Base-by-base conservation (phyloP, 208 protist species). In the Blechomonas ayalai region DNA sequence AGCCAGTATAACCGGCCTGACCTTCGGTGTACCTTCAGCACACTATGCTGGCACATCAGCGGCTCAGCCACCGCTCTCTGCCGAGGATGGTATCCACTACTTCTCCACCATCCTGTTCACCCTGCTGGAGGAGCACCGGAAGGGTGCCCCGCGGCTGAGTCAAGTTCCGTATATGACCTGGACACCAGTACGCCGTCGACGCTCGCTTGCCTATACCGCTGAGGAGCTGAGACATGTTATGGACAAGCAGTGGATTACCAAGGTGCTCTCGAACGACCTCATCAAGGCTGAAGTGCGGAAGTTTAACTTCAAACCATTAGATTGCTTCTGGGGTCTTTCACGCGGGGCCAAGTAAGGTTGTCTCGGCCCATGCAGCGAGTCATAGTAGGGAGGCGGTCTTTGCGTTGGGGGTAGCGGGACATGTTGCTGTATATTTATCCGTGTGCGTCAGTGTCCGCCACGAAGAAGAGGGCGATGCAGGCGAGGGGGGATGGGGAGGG, bases 151-250 rank as follows among this genome's bases (percentile, higher is more conserved):
- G 0, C 42, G 33, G 12, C 32, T 65, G 1, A 38, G 34, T 3
- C 53, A 72, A 23, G 51, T 71, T 1, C 85, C 85, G 19, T 93
- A 93, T 50, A 93, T 93, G 85, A 90, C 85, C 18, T 93, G 85
- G 82, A 89, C 81, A 15, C 85, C 85, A 33, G 54, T 93, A 22
- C 54, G 69, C 18, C 65, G 81, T 6, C 42, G 61, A 15, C 60
- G 60, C 19, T 27, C 55, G 15, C 58, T 76, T 9, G 59, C 65
- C n/a, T 70, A 65, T 25, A 79, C 73, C 4, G 69, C 60, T 8
- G 38, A 82, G 31, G 77, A 90, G 40, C 37, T 93, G 28, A 73
- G 71, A 61, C 32, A 34, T 8, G 62, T 83, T 22, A 87, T 93
- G 40, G 77, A 93, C 33, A 26, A 59, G 12, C 37, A 73, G n/a